Conservation (phyloP, 2,329 filamentous ascomycete species). For the Paraconiothyrium brasiliense region DNA sequence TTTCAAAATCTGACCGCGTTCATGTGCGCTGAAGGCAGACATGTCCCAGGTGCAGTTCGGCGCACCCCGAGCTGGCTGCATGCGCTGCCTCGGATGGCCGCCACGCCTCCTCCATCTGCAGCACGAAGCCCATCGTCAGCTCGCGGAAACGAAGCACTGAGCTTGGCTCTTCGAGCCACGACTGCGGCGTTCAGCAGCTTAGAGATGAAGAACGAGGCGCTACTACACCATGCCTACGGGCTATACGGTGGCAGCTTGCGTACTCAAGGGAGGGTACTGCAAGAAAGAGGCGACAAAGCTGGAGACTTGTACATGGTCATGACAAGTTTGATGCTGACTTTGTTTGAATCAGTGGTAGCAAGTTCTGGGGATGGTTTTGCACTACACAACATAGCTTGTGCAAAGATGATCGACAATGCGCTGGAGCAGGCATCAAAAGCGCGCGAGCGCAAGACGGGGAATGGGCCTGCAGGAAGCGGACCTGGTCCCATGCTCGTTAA, state of each 20-base stretch:
- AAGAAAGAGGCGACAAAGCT: constrained; percentile 16
- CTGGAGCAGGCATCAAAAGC: constrained; percentile 10
- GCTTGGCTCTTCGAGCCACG: constrained; percentile 27
- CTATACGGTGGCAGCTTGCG: constrained; percentile 30
- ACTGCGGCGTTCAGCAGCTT: constrained; percentile 29
- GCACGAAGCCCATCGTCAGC: neutral
- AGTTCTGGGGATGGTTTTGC: constrained; percentile 30
- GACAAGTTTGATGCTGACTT: constrained; percentile 31
- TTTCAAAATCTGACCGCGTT: constrained; percentile 28
- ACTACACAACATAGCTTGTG: constrained; percentile 28
- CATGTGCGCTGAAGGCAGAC: constrained; percentile 27
- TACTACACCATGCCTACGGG: constrained; percentile 24
- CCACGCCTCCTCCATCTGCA: constrained; percentile 5
- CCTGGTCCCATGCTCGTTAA: constrained; percentile 23
- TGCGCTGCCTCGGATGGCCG: constrained; percentile 23
- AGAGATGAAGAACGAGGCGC: constrained; percentile 22
- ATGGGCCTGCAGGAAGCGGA: constrained; percentile 19
- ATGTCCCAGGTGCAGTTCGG: constrained; percentile 19
- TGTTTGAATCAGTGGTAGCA: constrained; percentile 31
- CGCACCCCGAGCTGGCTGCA: constrained; percentile 31
- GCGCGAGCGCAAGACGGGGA: constrained; percentile 8
- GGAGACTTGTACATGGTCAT: constrained; percentile 29
- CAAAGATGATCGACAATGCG: constrained; percentile 28
- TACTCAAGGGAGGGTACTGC: constrained; percentile 12
- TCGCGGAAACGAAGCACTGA: constrained; percentile 23